These are phyloP conservation scores for Aspergillus caelatus DNA, from an alignment of 2,329 filamentous ascomycete genomes.

Conservation along the genomic window DNA sequence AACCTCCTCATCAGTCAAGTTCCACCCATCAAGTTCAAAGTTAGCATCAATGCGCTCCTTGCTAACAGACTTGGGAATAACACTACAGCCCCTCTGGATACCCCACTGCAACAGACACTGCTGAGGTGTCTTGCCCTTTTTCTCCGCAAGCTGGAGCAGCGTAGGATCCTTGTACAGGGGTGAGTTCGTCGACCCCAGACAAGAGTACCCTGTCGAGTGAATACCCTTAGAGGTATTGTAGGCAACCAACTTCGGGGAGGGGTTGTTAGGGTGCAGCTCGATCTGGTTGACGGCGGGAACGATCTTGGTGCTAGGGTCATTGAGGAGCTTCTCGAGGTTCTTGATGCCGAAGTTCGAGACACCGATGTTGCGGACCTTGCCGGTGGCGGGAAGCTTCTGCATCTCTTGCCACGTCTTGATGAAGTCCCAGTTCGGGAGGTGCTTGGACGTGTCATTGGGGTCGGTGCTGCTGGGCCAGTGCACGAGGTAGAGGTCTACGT, in stretches of 20 bases:
- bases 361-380: constrained; percentile 77
- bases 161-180: constrained; percentile 58
- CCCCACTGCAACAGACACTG: constrained; percentile 70
- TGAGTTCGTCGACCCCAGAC: constrained; percentile 58
- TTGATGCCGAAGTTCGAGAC: constrained; percentile 84
- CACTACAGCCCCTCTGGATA: constrained; percentile 75
- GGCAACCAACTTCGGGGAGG: constrained; percentile 59
- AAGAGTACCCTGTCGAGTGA: constrained; percentile 59
- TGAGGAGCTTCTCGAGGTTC: constrained; percentile 77
- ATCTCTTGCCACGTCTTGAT: constrained; percentile 68
- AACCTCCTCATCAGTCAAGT: constrained; percentile 72
- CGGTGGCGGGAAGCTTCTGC: constrained; percentile 50
- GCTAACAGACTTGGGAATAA: constrained; percentile 84
- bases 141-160: constrained; percentile 57
- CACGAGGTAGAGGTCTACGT: constrained; percentile 73
- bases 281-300: constrained; percentile 58
- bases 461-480: constrained; percentile 66
- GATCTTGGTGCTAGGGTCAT: constrained; percentile 60
- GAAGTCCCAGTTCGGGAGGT: constrained; percentile 78
- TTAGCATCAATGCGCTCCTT: constrained; percentile 74
- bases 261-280: constrained; percentile 68
- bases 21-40: constrained; percentile 74
- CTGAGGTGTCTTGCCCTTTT: constrained; percentile 58
- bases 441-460: constrained; percentile 57
- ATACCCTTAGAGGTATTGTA: constrained; percentile 58